A percentile compares a stretch with the other conserved stretches of the same genome.
Evolutionary conservation across 768 basidiomycete species (phyloP).

Genomic region (Rhizopogon salebrosus): DNA sequence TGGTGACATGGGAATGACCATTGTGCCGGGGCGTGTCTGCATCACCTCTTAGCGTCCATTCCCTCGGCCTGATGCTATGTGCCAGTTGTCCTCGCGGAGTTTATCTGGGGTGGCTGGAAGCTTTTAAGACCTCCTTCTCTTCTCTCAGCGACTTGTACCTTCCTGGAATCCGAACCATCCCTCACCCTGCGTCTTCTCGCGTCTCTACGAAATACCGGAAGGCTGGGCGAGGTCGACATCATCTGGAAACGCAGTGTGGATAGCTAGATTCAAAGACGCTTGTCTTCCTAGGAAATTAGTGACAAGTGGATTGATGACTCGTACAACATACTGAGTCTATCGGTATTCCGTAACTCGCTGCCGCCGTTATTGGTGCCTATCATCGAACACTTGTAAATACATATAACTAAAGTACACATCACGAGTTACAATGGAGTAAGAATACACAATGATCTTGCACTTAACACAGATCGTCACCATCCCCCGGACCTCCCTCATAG

Average conservation of each 20-base stretch:
- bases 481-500: no score
- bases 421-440: no score
- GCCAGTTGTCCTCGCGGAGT: constrained; percentile 57
- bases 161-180: no score
- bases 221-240: constrained; percentile 49
- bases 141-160: no score
- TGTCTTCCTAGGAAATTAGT: constrained; percentile 36
- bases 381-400: constrained; percentile 35
- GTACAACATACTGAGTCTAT: constrained; percentile 48
- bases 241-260: constrained; percentile 53
- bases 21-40: constrained; percentile 44
- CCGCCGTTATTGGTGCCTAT: constrained; percentile 39
- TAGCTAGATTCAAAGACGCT: constrained; percentile 38
- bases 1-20: constrained; percentile 35
- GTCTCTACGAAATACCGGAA: constrained; percentile 38
- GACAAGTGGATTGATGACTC: constrained; percentile 46
- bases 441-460: no score
- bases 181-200: no score
- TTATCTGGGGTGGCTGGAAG: constrained; percentile 78
- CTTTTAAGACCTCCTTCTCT: constrained; percentile 56
- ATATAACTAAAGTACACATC: no score
- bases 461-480: no score
- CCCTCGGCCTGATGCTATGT: constrained; percentile 50
- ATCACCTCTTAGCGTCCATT: constrained; percentile 19
- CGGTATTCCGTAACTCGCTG: constrained; percentile 43